Base-by-base conservation (phyloP, 805 yeast genomes). In the Wickerhamiella parazyma region DNA sequence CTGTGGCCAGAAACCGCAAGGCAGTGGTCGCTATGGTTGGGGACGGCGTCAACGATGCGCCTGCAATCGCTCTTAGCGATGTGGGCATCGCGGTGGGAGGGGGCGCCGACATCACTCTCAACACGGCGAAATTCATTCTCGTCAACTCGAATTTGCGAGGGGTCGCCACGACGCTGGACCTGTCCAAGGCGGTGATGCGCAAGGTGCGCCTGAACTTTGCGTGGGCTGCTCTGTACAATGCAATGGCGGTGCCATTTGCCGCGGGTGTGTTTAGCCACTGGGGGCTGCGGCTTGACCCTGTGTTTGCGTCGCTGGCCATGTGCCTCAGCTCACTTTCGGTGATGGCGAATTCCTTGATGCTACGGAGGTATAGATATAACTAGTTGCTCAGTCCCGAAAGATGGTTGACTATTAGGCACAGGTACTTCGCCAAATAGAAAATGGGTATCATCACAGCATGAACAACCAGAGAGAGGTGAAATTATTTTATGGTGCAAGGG, bases 291-390 rank as follows among this genome's bases (percentile, higher is more conserved):
- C 63, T 87, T 51, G 83, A 84, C 41, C 98, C 97, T 2, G 77
- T 84, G 58, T 73, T 84, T 56, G 97, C 97, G 1, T 85, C 91
- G 34, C 73, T 78, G 11, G 81, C 95, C 1, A 91, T 91, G 97
- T 94, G 95, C 0, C 69, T 85, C 54, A 83, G 95, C 50, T 83
- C 95, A 1, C 78, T 85, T 2, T 81, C 94, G 53, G 97, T 89
- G 18, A 87, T 91, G 21, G 54, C 79, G 37, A 81, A 82, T 49
- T 85, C 95, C 0, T 65, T 89, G 47, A 58, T 75, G 53, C 66
- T 89, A 53, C 26, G 17, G 25, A 9, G 41, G 3, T 38, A 38
- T 35, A 18, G 20, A 20, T 14, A 19, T 7, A 35, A 18, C 14
- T 44, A 35, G 37, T 17, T 45, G 48, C 55, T 52, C 57, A 54